phyloP scores from a whole-genome alignment of 768 basidiomycete species.

The Crucibulum laeve region DNA sequence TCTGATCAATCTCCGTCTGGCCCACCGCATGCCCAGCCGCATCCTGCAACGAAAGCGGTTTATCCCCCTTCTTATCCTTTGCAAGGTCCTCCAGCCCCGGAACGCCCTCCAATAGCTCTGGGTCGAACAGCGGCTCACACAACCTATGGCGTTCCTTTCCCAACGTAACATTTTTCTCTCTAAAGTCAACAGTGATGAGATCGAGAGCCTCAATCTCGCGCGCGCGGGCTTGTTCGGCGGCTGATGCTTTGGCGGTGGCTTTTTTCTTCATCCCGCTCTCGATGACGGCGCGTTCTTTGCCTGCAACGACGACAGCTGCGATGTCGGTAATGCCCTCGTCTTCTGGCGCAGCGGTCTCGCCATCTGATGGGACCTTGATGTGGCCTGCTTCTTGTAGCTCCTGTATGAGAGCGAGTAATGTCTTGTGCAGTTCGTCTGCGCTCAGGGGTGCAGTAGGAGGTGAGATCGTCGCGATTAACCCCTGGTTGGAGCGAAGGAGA shows the following conservation, averaged over 20 bases:
- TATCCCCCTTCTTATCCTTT: slow-evolving; percentile 17
- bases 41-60: slow-evolving; percentile 53
- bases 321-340: slow-evolving; percentile 89
- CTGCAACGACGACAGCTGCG: slow-evolving; percentile 84
- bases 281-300: slow-evolving; percentile 87
- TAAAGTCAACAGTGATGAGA: slow-evolving; percentile 72
- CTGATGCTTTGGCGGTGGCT: slow-evolving; percentile 64
- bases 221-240: slow-evolving; percentile 77
- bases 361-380: slow-evolving; percentile 70
- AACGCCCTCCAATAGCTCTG: slow-evolving; percentile 44
- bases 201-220: slow-evolving; percentile 82
- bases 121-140: slow-evolving; percentile 87
- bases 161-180: slow-evolving; percentile 64
- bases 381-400: slow-evolving; percentile 62
- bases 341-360: slow-evolving; percentile 61
- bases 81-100: slow-evolving; percentile 19
- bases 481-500: slow-evolving; percentile 65
- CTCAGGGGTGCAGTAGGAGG: slow-evolving; percentile 45
- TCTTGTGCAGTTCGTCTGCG: slow-evolving; percentile 40
- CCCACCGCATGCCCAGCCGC: slow-evolving; percentile 61
- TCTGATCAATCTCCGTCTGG: slow-evolving; percentile 57
- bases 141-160: slow-evolving; percentile 89
- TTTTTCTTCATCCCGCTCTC: slow-evolving; percentile 82
- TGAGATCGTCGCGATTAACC: slow-evolving; percentile 53
- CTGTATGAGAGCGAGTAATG: slow-evolving; percentile 60